Evolutionary conservation across 768 basidiomycete genomes (phyloP).

Genomic region (Paxillus involutus): DNA sequence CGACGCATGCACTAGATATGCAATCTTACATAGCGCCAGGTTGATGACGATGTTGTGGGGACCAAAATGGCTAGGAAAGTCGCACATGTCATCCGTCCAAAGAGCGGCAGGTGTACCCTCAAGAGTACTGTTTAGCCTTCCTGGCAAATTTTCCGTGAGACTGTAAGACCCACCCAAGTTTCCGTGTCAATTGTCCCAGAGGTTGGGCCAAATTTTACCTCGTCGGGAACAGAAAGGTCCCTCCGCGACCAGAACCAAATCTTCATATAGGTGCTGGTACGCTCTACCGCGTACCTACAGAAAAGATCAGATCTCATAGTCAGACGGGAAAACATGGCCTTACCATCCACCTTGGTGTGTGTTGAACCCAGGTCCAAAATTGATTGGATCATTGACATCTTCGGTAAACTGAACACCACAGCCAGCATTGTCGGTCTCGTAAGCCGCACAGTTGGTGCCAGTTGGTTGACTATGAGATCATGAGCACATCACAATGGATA

Average conservation of each 20-base stretch:
- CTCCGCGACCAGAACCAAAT: slow-evolving; percentile 46
- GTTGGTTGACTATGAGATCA: slow-evolving; percentile 3
- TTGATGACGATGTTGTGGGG: slow-evolving; percentile 37
- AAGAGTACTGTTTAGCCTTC: background rate
- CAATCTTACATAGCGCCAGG: slow-evolving; percentile 60
- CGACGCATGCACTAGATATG: background rate
- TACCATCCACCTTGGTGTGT: slow-evolving; percentile 39
- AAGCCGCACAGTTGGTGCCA: slow-evolving; percentile 20
- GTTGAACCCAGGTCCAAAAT: slow-evolving; percentile 29
- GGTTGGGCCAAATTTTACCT: slow-evolving; percentile 19
- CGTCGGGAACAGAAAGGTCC: slow-evolving; percentile 20
- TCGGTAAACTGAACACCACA: slow-evolving; percentile 20
- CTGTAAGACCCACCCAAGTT: slow-evolving; percentile 28
- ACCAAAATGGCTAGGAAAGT: slow-evolving; percentile 36
- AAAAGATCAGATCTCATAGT: background rate
- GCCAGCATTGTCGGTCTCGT: slow-evolving; percentile 20
- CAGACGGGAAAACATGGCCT: background rate
- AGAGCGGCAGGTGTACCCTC: slow-evolving; percentile 33
- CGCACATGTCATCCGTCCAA: slow-evolving; percentile 35
- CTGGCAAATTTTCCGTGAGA: background rate
- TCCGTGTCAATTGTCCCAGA: slow-evolving; percentile 19
- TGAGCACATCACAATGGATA: background rate
- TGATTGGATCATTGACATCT: background rate
- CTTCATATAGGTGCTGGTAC: slow-evolving; percentile 33
- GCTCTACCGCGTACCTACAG: slow-evolving; percentile 42